These are phyloP conservation scores for Sherardia arvensis DNA, from an alignment of 257 asterid species.

Conservation along the genomic window DNA sequence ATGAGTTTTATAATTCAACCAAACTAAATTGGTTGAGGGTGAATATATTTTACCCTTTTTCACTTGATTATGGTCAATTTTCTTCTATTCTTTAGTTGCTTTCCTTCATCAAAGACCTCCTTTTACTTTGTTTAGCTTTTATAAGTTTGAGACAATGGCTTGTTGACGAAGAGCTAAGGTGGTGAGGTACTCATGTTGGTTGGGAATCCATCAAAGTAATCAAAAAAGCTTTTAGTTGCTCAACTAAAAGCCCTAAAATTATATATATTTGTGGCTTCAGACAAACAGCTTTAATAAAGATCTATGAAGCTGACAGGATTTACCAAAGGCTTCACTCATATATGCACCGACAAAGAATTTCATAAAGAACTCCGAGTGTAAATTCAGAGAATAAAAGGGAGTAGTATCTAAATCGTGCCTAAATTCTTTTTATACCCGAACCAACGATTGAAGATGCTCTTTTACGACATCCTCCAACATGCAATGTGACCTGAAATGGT, in stretches of 20 bases:
- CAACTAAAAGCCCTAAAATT: conserved; percentile 3
- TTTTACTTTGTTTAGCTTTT: conserved; percentile 12
- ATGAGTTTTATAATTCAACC: not conserved
- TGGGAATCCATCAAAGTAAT: conserved; percentile 32
- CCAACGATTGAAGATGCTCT: not conserved
- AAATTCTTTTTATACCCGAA: not conserved
- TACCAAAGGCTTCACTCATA: conserved; percentile 1
- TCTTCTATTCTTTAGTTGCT: conserved; percentile 2
- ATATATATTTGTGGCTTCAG: conserved; percentile 4
- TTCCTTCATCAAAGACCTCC: conserved; percentile 3
- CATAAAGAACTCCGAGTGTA: not conserved
- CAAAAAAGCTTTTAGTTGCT: conserved; percentile 21
- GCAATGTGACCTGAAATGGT: too few relatives aligned
- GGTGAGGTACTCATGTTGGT: conserved; percentile 22
- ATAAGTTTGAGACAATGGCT: conserved; percentile 28
- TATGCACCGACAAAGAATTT: conserved; percentile 4
- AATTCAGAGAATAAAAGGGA: not conserved
- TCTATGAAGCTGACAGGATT: conserved; percentile 11
- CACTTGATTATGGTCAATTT: conserved; percentile 10
- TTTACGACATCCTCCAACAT: not conserved
- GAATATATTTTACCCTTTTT: not conserved
- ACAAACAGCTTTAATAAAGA: conserved; percentile 4
- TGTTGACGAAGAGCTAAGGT: conserved; percentile 24
- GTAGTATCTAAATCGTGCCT: conserved; percentile 2
- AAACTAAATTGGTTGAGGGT: not conserved